phyloP scores from a whole-genome alignment of 257 asterid genomes.

The Hygrophila difformis region DNA sequence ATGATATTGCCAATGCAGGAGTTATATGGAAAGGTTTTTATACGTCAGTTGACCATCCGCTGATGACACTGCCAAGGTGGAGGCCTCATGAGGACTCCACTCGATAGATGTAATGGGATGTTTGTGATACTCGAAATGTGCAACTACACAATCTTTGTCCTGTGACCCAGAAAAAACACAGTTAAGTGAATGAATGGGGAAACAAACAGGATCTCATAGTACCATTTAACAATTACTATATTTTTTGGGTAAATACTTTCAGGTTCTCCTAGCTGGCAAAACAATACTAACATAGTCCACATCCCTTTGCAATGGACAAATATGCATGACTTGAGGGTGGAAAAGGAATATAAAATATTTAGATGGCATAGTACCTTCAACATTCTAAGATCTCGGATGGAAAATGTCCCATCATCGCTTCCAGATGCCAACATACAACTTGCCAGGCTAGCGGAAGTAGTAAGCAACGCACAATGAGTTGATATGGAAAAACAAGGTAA shows the following conservation, averaged over 20 bases:
- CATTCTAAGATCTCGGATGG: conserved; percentile 79
- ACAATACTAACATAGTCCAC: too few relatives aligned
- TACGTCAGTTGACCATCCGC: conserved; percentile 85
- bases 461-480: conserved; percentile 6
- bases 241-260: too few relatives aligned
- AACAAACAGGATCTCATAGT: background rate
- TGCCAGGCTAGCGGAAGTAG: conserved; percentile 50
- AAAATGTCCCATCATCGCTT: conserved; percentile 88
- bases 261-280: too few relatives aligned
- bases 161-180: conserved; percentile 21
- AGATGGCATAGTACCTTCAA: conserved; percentile 44
- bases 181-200: background rate
- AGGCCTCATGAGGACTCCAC: conserved; percentile 96
- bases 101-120: conserved; percentile 95
- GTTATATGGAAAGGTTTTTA: too few relatives aligned
- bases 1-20: background rate
- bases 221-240: too few relatives aligned
- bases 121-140: conserved; percentile 76
- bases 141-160: conserved; percentile 78
- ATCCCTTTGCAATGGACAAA: too few relatives aligned
- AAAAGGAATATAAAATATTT: background rate
- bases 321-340: too few relatives aligned
- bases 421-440: conserved; percentile 96
- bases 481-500: background rate
- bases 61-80: conserved; percentile 85